Conservation (phyloP, 768 basidiomycete species). For the Auriscalpium vulgare region DNA sequence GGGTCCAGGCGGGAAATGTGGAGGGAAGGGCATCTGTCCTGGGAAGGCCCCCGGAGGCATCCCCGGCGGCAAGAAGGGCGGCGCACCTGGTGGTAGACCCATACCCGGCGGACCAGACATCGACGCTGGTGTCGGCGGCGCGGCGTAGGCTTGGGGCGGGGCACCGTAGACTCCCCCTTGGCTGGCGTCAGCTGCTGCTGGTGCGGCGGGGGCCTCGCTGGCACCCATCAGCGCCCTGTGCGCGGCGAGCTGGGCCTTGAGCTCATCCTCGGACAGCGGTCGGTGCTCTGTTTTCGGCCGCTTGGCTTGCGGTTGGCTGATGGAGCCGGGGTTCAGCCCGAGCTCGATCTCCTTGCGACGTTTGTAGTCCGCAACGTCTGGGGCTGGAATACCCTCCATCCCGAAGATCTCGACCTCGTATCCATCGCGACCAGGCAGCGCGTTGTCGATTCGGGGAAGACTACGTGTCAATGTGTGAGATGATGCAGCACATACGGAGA, state of each 20-base stretch:
- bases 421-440: conserved; percentile 91
- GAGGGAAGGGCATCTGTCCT: conserved; percentile 27
- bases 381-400: conserved; percentile 96
- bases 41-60: conserved; percentile 33
- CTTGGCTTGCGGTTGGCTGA: conserved; percentile 74
- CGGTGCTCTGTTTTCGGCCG: conserved; percentile 75
- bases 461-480: conserved; percentile 25
- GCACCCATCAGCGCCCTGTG: conserved; percentile 90
- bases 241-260: conserved; percentile 76
- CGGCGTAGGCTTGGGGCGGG: conserved; percentile 62
- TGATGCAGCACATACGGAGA: background rate
- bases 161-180: conserved; percentile 65
- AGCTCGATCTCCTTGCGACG: conserved; percentile 92
- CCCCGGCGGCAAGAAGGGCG: conserved; percentile 33
- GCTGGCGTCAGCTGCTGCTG: conserved; percentile 32
- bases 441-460: conserved; percentile 89
- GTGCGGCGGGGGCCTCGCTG: conserved; percentile 26
- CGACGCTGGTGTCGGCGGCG: conserved; percentile 28
- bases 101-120: conserved; percentile 26
- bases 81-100: conserved; percentile 34
- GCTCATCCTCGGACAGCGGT: conserved; percentile 72
- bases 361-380: conserved; percentile 93
- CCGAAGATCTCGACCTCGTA: conserved; percentile 99
- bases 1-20: conserved; percentile 24
- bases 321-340: conserved; percentile 74